Percentiles rank a stretch among this genome's conserved stretches.
phyloP scores from a whole-genome alignment of 169 alveolate species.

The Theileria annulata region DNA sequence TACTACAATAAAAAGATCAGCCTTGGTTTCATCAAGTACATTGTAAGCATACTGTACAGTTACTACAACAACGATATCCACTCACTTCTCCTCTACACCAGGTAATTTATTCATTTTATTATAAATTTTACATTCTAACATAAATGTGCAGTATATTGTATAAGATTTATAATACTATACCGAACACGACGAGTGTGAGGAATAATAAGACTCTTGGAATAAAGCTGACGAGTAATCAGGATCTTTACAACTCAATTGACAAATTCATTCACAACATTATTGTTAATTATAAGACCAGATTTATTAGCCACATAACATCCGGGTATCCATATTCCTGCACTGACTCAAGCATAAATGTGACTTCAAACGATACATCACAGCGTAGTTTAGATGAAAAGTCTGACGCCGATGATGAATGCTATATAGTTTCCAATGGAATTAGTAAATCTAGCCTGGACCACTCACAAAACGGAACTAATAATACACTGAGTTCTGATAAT shows the following conservation, averaged over 20 bases:
- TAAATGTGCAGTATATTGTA: neutral
- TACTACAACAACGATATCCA: slow-evolving; percentile 1
- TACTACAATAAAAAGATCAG: neutral
- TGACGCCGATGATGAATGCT: too few relatives aligned
- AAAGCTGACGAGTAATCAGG: neutral
- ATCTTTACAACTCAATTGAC: neutral
- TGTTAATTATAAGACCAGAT: neutral
- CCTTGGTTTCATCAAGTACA: neutral
- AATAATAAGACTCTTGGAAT: neutral
- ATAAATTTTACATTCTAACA: too few relatives aligned
- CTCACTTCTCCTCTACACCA: neutral
- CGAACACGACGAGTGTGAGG: neutral
- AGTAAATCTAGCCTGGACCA: too few relatives aligned
- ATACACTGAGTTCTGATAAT: too few relatives aligned
- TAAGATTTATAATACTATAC: neutral
- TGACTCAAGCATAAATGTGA: too few relatives aligned
- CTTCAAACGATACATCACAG: too few relatives aligned
- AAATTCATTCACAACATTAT: neutral
- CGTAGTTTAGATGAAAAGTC: too few relatives aligned
- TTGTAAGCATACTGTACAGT: neutral
- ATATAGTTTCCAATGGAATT: too few relatives aligned
- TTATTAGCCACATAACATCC: neutral
- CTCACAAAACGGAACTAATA: too few relatives aligned
- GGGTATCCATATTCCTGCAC: too few relatives aligned
- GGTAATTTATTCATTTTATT: too few relatives aligned